phyloP scores from a whole-genome alignment of 2,329 filamentous ascomycete species.

The Xylaria sp. region DNA sequence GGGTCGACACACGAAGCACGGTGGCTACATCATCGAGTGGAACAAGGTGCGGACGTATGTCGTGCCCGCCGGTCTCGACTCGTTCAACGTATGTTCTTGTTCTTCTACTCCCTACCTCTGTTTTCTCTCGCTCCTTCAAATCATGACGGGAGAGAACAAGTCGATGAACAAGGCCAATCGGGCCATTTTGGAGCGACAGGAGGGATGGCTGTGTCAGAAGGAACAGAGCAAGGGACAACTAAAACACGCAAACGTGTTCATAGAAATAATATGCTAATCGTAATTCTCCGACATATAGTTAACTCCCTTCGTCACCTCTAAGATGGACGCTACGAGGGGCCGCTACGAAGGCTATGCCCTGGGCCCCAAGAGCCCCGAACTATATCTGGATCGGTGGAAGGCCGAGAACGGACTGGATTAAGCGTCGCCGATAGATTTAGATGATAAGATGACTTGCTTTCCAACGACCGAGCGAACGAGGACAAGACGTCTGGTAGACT shows the following conservation, averaged over 20 bases:
- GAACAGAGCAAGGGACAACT: neutral
- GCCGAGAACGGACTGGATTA: conserved; percentile 66
- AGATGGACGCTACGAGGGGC: conserved; percentile 59
- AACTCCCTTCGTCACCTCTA: conserved; percentile 76
- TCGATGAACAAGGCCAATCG: neutral
- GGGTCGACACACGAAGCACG: conserved; percentile 82
- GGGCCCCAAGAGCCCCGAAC: conserved; percentile 65
- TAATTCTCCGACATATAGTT: conserved; percentile 56
- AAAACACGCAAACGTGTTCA: neutral
- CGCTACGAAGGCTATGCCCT: conserved; percentile 56
- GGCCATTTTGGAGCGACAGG: neutral
- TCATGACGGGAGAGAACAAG: neutral
- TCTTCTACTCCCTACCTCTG: neutral
- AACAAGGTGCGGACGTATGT: conserved; percentile 89
- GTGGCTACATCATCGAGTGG: conserved; percentile 84
- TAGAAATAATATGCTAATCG: conserved; percentile 10
- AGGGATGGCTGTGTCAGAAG: neutral
- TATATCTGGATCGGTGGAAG: conserved; percentile 72
- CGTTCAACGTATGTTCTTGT: conserved; percentile 68
- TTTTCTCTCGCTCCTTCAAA: neutral
- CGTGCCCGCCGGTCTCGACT: conserved; percentile 70
- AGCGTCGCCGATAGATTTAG: conserved; percentile 24
- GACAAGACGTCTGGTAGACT: neutral
- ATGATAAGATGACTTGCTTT: neutral
- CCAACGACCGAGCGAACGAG: too few species aligned